These are phyloP conservation scores for Ascosphaera acerosa DNA, from an alignment of 2,329 filamentous ascomycete species.

Conservation along the genomic window DNA sequence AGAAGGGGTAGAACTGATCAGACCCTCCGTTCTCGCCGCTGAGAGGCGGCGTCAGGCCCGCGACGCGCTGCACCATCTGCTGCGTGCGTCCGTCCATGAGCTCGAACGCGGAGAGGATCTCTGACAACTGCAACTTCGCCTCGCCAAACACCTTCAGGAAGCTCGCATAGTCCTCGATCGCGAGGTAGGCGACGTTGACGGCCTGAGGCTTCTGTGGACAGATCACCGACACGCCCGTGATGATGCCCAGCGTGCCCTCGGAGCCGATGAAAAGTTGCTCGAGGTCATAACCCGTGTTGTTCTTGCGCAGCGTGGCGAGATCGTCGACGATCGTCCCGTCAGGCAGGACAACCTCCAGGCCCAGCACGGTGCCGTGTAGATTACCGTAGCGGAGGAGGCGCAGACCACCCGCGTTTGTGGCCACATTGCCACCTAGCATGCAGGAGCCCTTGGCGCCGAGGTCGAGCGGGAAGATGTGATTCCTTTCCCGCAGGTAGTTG, in stretches of 20 bases:
- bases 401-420: constrained; percentile 84
- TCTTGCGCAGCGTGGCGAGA: constrained; percentile 71
- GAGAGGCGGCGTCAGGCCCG: constrained; percentile 52
- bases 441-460: constrained; percentile 96
- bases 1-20: constrained; percentile 75
- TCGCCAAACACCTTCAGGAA: constrained; percentile 66
- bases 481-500: constrained; percentile 54
- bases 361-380: constrained; percentile 76
- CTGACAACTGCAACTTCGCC: constrained; percentile 70
- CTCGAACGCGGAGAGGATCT: constrained; percentile 94
- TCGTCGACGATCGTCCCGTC: constrained; percentile 85
- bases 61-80: constrained; percentile 46
- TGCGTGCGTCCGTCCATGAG: constrained; percentile 81
- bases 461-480: constrained; percentile 84
- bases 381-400: constrained; percentile 79
- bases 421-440: constrained; percentile 85
- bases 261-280: constrained; percentile 93
- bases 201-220: constrained; percentile 72
- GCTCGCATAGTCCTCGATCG: constrained; percentile 70
- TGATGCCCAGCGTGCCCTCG: constrained; percentile 83
- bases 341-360: constrained; percentile 76
- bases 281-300: constrained; percentile 94
- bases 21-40: too few species aligned
- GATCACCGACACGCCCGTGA: constrained; percentile 71
- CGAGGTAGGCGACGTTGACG: constrained; percentile 87